Evolutionary conservation across 129 eudicot genomes (phyloP).

Genomic region (Lactuca saligna): DNA sequence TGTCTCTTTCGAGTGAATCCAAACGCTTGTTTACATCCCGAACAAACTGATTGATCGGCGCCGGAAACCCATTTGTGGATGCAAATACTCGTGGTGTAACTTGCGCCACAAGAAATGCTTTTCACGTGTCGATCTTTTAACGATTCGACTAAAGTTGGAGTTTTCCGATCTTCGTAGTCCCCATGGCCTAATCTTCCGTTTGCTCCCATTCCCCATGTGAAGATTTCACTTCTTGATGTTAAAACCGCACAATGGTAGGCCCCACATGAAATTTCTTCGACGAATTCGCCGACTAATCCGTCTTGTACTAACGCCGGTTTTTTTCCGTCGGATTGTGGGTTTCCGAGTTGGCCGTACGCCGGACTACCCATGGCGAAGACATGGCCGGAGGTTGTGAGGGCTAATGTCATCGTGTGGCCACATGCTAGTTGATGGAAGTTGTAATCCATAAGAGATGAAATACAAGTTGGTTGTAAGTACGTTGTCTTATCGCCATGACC

Average conservation of each 20-base stretch:
- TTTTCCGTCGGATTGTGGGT: slow-evolving; percentile 70
- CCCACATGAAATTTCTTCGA: slow-evolving; percentile 82
- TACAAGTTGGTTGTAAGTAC: slow-evolving; percentile 60
- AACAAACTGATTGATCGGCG: slow-evolving; percentile 71
- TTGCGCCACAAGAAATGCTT: slow-evolving; percentile 75
- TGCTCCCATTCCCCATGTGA: slow-evolving; percentile 85
- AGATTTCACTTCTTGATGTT: slow-evolving; percentile 77
- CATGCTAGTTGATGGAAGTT: slow-evolving; percentile 76
- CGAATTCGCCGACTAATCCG: slow-evolving; percentile 72
- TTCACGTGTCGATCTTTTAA: slow-evolving; percentile 69
- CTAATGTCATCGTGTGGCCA: slow-evolving; percentile 62
- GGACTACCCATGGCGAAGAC: slow-evolving; percentile 71
- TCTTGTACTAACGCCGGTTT: slow-evolving; percentile 74
- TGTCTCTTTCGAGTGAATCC: slow-evolving; percentile 87
- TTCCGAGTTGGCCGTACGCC: slow-evolving; percentile 65
- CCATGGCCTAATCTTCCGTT: slow-evolving; percentile 90
- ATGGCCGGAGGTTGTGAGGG: slow-evolving; percentile 81
- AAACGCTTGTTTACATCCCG: slow-evolving; percentile 80
- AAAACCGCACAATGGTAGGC: slow-evolving; percentile 67
- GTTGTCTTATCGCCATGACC: slow-evolving; percentile 76
- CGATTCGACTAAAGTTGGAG: slow-evolving; percentile 72
- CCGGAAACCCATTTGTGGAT: slow-evolving; percentile 90
- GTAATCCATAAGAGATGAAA: slow-evolving; percentile 63
- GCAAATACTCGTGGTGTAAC: slow-evolving; percentile 73
- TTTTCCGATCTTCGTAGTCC: slow-evolving; percentile 60